Percentiles rank a stretch among this genome's conserved stretches.
phyloP scores from a whole-genome alignment of 768 basidiomycete genomes.

The Phaffia australis region DNA sequence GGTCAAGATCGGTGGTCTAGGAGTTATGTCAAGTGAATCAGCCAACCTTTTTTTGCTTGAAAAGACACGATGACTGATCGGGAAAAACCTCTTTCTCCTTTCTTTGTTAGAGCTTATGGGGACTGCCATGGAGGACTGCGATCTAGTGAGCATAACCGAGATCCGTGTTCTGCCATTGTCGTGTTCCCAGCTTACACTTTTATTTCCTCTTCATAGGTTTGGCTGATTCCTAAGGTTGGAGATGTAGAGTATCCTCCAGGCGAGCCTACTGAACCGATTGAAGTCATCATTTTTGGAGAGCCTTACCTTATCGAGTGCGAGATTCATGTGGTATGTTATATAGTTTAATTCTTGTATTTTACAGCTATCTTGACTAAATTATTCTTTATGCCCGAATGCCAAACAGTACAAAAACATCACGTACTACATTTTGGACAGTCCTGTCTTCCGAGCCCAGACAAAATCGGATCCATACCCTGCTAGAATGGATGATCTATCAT shows the following conservation, averaged over 20 bases:
- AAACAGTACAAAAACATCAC: constrained; percentile 58
- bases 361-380: constrained; percentile 39
- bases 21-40: constrained; percentile 93
- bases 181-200: not conserved
- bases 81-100: not conserved
- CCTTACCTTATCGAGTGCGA: constrained; percentile 92
- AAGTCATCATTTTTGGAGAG: constrained; percentile 92
- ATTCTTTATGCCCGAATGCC: not conserved
- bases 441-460: constrained; percentile 95
- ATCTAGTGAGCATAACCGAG: not conserved
- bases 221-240: constrained; percentile 90
- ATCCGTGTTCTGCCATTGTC: too few species aligned
- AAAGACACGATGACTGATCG: not conserved
- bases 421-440: constrained; percentile 83
- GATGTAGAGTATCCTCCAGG: constrained; percentile 86
- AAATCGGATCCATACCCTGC: constrained; percentile 86
- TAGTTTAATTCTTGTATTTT: not conserved
- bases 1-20: constrained; percentile 69
- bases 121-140: constrained; percentile 22
- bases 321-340: constrained; percentile 47
- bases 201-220: constrained; percentile 48
- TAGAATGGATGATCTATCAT: constrained; percentile 92
- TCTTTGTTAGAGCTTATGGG: not conserved
- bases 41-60: not conserved
- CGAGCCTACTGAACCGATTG: constrained; percentile 83